Conservation (phyloP, 345 rosid species). For the Acer yangbiense region DNA sequence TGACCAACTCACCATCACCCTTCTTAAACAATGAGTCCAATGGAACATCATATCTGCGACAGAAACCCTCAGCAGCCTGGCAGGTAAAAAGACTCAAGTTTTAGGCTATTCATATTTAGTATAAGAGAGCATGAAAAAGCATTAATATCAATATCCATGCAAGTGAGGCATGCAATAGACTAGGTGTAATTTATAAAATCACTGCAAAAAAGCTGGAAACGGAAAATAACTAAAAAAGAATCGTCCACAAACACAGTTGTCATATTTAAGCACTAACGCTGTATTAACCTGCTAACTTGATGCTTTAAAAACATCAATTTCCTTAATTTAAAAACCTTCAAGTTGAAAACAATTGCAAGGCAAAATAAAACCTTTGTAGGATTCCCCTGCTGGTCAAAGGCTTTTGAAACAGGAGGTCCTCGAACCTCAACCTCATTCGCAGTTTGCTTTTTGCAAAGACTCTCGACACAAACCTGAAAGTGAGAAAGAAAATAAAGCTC, state of each 20-base stretch:
- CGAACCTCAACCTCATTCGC: slow-evolving; percentile 80
- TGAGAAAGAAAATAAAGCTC: slow-evolving; percentile 14
- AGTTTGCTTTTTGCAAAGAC: slow-evolving; percentile 71
- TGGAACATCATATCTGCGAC: slow-evolving; percentile 73
- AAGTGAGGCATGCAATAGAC: not conserved
- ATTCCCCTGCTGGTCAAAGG: slow-evolving; percentile 83
- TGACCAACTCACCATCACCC: slow-evolving; percentile 63
- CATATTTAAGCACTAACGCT: slow-evolving; percentile 2
- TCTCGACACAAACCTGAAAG: slow-evolving; percentile 65
- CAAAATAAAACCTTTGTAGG: slow-evolving; percentile 79
- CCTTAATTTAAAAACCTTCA: slow-evolving; percentile 17
- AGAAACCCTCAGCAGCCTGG: slow-evolving; percentile 97
- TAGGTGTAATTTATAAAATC: not conserved
- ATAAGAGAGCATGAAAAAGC: slow-evolving; percentile 9
- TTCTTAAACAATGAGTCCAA: slow-evolving; percentile 63
- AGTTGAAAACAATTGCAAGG: slow-evolving; percentile 19
- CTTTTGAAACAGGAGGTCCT: slow-evolving; percentile 94
- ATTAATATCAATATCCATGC: not conserved
- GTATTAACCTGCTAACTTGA: not conserved
- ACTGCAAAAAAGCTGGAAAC: not conserved
- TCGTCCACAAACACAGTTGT: slow-evolving; percentile 9
- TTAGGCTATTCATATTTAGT: not conserved
- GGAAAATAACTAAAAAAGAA: slow-evolving; percentile 5
- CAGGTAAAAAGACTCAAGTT: slow-evolving; percentile 25
- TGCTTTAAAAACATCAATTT: slow-evolving; percentile 11